phyloP scores from a whole-genome alignment of 1,284 basidiomycete genomes.

The Cutaneotrichosporon spelunceum region DNA sequence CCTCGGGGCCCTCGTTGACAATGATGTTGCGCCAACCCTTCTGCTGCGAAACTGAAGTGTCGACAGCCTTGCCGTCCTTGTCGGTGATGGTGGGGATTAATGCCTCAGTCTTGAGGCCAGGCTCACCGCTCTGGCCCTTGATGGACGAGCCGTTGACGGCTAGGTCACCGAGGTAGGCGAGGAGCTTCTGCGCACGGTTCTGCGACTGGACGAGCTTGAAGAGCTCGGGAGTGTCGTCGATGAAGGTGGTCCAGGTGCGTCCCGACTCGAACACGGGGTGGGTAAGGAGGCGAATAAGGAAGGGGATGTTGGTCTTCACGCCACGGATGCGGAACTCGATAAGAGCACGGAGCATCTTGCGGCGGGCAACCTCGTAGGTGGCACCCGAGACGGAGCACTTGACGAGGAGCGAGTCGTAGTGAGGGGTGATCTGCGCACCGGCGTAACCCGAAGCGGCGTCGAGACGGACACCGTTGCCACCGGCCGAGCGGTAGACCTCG shows the following conservation, averaged over 20 bases:
- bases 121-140: slow-evolving; percentile 71
- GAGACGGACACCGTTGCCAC: slow-evolving; percentile 96
- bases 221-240: slow-evolving; percentile 97
- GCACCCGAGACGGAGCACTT: slow-evolving; percentile 96
- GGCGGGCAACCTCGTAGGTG: slow-evolving; percentile 95
- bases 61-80: slow-evolving; percentile 71
- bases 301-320: slow-evolving; percentile 99
- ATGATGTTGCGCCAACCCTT: slow-evolving; percentile 98
- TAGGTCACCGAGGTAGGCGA: slow-evolving; percentile 94
- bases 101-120: slow-evolving; percentile 88
- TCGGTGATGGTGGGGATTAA: slow-evolving; percentile 77
- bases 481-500: slow-evolving; percentile 96
- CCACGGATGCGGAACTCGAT: slow-evolving; percentile 99
- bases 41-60: slow-evolving; percentile 77
- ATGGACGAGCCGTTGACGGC: slow-evolving; percentile 98
- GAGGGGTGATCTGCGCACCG: slow-evolving; percentile 98
- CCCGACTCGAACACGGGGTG: slow-evolving; percentile 94
- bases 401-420: slow-evolving; percentile 97
- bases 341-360: slow-evolving; percentile 98
- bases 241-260: slow-evolving; percentile 99
- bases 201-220: slow-evolving; percentile 98
- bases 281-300: slow-evolving; percentile 97
- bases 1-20: slow-evolving; percentile 94
- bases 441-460: slow-evolving; percentile 98
- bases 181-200: slow-evolving; percentile 96